These are phyloP conservation scores for Vigna trinervia DNA, from an alignment of 306 rosid species.

Conservation along the genomic window DNA sequence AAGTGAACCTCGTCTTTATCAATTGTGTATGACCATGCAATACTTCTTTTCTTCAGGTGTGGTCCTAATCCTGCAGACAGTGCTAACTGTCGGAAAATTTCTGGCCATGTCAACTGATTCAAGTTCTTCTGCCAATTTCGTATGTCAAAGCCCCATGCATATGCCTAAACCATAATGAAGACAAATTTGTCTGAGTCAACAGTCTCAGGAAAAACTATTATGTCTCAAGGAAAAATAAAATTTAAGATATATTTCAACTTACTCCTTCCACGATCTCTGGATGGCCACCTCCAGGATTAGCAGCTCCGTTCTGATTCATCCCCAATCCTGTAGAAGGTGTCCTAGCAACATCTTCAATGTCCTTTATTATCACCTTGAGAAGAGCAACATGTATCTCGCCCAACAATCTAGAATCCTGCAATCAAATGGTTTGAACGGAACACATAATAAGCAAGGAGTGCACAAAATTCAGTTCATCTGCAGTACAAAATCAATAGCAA, in stretches of 20 bases:
- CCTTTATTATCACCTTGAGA: slow-evolving; percentile 85
- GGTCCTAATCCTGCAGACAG: slow-evolving; percentile 97
- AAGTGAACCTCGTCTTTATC: slow-evolving; percentile 79
- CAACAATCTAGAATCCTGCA: slow-evolving; percentile 94
- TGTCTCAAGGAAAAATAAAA: slow-evolving; percentile 24
- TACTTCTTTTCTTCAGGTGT: slow-evolving; percentile 75
- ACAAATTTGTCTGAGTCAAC: slow-evolving; percentile 34
- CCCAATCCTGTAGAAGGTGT: slow-evolving; percentile 91
- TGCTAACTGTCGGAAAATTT: slow-evolving; percentile 89
- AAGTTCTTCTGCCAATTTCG: slow-evolving; percentile 94
- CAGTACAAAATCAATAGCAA: slow-evolving; percentile 39
- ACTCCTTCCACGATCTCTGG: slow-evolving; percentile 99
- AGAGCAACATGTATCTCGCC: slow-evolving; percentile 95
- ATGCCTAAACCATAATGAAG: slow-evolving; percentile 63
- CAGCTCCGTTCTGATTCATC: slow-evolving; percentile 84
- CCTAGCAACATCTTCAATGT: slow-evolving; percentile 98
- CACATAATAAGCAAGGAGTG: slow-evolving; percentile 22
- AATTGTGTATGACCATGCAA: slow-evolving; percentile 69
- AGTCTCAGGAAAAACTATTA: slow-evolving; percentile 25
- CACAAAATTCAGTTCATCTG: slow-evolving; percentile 20
- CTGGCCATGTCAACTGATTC: slow-evolving; percentile 96
- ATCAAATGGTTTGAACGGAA: slow-evolving; percentile 45
- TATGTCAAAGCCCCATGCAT: slow-evolving; percentile 99
- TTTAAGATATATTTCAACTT: slow-evolving; percentile 42
- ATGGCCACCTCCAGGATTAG: slow-evolving; percentile 97